Base-by-base conservation (phyloP, 257 asterid genomes). In the Paraleonurus japonicus region DNA sequence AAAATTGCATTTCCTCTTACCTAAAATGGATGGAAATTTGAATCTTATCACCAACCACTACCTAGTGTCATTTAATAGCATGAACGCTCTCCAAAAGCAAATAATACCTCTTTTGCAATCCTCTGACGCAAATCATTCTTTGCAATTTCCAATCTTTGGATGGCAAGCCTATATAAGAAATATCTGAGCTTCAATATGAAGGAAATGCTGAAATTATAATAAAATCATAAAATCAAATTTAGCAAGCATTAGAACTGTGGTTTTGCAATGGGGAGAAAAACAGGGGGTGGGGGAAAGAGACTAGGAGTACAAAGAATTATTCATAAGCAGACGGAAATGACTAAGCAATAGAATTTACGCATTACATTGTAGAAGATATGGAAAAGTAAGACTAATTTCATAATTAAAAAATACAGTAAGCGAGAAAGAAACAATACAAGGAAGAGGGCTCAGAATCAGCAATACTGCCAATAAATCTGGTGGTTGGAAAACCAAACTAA, bases 1-100 rank as follows among this genome's bases (percentile, higher is more conserved):
- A 92, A 77, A 73, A 92, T 92, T 47, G 96, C 98, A 80, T 92
- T 92, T 74, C 96, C 96, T 82, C 92, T 89, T 65, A 96, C 96
- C 98, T 92, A 67, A 72, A 41, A 78, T 43, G 67, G 59, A 67
- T 30, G 60, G 73, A 75, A 60, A 48, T 32, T 57, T 41, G 37
- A 22, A 67, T 65, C 12, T 16, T 28, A 61, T 71, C 13, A 74
- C 75, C 72, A 65, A 73, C 69, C 74, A 74, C 61, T 23, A 57
- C 4, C 30, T 16, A n/a, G 55, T 24, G 51, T 66, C 48, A 30
- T 50, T 33, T 58, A 27, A 75, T 39, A 57, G 47, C 26, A 65
- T 20, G 28, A 61, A 60, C 28, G 67, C 37, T 35, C 64, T 54
- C 23, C 47, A 69, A 75, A 70, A 59, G 59, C 58, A 60, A 75